Base-by-base conservation (phyloP, 768 basidiomycete genomes). In the Suillus discolor region DNA sequence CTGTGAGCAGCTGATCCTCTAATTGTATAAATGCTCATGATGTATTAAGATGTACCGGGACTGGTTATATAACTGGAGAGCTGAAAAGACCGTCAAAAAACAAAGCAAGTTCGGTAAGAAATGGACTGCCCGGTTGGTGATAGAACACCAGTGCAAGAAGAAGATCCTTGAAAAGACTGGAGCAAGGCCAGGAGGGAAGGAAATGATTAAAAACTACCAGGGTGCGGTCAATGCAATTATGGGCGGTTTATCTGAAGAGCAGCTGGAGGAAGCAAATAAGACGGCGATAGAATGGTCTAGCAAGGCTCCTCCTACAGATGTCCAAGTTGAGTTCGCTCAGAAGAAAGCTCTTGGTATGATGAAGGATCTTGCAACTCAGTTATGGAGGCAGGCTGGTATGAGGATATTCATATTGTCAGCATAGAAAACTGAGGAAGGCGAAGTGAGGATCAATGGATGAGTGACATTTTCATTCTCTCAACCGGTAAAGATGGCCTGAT, bases 41-140 rank as follows among this genome's bases (percentile, higher is more conserved):
- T 53, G 16, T 31, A 53, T 53, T 2, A 18, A 53, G 51, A 31
- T 53, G 28, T 53, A 53, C 16, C 2, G 7, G 51, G 51, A 31
- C 5, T 62, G 62, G 62, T 34, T 62, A 8, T 62, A 51, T n/a
- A 62, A 62, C 28, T 28, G 47, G 13, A 47, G 39, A 20, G 12
- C 16, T 34, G n/a, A 34, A 15, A 16, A n/a, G n/a, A 47, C 39
- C 6, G 6, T 5, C 4, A 45, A 18, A 8, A 23, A 16, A 16
- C 6, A 16, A 6, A 20, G 42, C 18, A 44, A 44, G 23, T 47
- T 25, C 20, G n/a, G 47, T 20, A 13, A 62, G 28, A 47, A 47
- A 47, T 47, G 39, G 39, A 39, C 39, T 39, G 39, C 39, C 39
- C 13, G 12, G 39, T 13, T 39, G 12, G 12, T 39, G 39, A 39